These are phyloP conservation scores for Hypocrella siamensis DNA, from an alignment of 2,329 filamentous ascomycete genomes.

Conservation along the genomic window DNA sequence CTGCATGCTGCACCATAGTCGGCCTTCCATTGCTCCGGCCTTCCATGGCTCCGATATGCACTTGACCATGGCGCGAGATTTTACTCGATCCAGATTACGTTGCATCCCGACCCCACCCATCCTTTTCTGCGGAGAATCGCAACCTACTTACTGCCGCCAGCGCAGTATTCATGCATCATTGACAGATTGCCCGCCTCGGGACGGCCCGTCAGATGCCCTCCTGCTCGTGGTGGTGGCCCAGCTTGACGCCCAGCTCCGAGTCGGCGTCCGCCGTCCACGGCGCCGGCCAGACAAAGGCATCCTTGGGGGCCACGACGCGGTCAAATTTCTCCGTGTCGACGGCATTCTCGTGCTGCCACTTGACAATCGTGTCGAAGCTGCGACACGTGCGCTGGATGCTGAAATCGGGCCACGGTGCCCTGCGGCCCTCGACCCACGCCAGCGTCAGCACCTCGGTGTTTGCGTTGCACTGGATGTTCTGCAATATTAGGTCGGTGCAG, in stretches of 20 bases:
- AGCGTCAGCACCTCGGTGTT: conserved; percentile 6
- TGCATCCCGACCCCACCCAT: too few species aligned
- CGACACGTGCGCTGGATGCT: conserved; percentile 7
- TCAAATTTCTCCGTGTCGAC: background rate
- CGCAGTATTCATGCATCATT: too few species aligned
- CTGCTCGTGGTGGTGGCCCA: background rate
- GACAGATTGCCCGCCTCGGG: too few species aligned
- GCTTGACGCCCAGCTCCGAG: background rate
- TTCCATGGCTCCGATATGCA: too few species aligned
- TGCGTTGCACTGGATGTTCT: conserved; percentile 8
- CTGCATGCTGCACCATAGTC: too few species aligned
- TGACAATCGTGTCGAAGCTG: conserved; percentile 5
- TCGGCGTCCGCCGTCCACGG: background rate
- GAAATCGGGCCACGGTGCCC: conserved; percentile 7
- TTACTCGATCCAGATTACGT: too few species aligned
- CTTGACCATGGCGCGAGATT: too few species aligned
- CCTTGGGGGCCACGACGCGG: background rate
- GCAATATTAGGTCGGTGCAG: conserved; percentile 7
- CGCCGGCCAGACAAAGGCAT: background rate
- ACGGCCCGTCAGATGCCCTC: background rate
- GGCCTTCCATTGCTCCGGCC: too few species aligned
- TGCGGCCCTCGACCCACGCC: conserved; percentile 6
- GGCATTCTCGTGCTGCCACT: conserved; percentile 6
- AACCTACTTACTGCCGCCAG: too few species aligned
- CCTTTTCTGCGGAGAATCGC: too few species aligned